Base-by-base conservation (phyloP, 106 monocot genomes). In the Dactylorhiza incarnata region DNA sequence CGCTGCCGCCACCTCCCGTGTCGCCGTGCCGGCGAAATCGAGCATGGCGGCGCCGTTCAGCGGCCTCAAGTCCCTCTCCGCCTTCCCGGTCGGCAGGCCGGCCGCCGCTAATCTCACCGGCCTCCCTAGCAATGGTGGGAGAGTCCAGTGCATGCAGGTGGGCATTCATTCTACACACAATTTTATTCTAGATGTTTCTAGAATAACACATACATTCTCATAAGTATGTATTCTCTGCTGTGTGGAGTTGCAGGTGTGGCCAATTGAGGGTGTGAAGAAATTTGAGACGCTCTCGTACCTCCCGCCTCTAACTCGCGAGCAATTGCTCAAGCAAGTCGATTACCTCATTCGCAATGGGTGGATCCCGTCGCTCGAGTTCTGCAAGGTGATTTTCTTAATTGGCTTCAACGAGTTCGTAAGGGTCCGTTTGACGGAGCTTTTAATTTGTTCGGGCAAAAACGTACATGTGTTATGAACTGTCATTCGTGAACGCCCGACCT, bases 231-330 rank as follows among this genome's bases (percentile, higher is more conserved):
- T 65, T 23, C 25, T 65, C 5, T 22, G 23, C n/a, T n/a, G n/a
- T n/a, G n/a, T n/a, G n/a, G n/a, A n/a, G n/a, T 51, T 53, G 29
- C 23, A 87, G 90, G 90, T 90, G 68, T 90, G 90, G 90, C 86
- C 90, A 16, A 74, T 84, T 50, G 90, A 84, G 59, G 87, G 84
- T 3, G 6, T 55, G 26, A 90, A 87, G 86, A 90, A 87, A 81
- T 90, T 90, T 68, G 90, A 90, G 84, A 90, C 90, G 8, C 87
- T 90, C 51, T 90, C 90, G 0, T 90, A 90, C 87, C 84, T 90
- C 10, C 90, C 90, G 0, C 23, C 55, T 9, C 84, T 90, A 16
- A n/a, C 72, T 0, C 4, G 0, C 2, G 82, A 79, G 44, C 63
- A 48, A 6, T 66, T 90, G 51, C 3, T 82, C 59, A 90, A 87